phyloP scores from a whole-genome alignment of 2,329 filamentous ascomycete genomes.

The Aspergillus arachidicola region DNA sequence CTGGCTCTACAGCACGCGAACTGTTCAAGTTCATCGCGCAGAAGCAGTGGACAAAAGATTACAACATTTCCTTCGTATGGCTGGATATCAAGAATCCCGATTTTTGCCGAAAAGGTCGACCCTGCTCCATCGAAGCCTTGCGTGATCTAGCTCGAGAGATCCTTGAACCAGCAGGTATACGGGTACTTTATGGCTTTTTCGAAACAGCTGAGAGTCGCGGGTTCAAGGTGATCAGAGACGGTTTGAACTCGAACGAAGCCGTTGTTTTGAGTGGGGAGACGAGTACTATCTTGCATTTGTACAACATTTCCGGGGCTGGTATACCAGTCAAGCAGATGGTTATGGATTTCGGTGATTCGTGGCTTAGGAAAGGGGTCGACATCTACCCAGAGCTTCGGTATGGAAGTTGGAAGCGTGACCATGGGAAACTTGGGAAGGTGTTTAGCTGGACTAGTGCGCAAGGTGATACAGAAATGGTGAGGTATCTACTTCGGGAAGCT shows the following conservation, averaged over 20 bases:
- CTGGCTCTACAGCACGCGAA: constrained; percentile 2
- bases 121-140: constrained; percentile 18
- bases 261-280: neutral
- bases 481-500: neutral
- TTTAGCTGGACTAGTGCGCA: constrained; percentile 5
- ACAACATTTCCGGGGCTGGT: neutral
- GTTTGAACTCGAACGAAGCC: constrained; percentile 9
- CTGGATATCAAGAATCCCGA: constrained; percentile 24
- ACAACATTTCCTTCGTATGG: constrained; percentile 21
- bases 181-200: constrained; percentile 19
- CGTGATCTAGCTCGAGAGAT: constrained; percentile 16
- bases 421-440: constrained; percentile 4
- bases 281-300: neutral
- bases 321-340: neutral
- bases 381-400: neutral
- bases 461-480: neutral
- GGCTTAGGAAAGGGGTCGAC: neutral
- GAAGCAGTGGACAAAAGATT: neutral
- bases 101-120: neutral
- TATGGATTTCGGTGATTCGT: neutral
- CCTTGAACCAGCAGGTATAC: constrained; percentile 16
- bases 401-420: neutral
- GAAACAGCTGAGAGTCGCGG: constrained; percentile 4
- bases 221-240: constrained; percentile 11
- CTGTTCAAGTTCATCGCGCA: constrained; percentile 18